Conservation (phyloP, 768 basidiomycete genomes). For the Candolleomyces efflorescens region DNA sequence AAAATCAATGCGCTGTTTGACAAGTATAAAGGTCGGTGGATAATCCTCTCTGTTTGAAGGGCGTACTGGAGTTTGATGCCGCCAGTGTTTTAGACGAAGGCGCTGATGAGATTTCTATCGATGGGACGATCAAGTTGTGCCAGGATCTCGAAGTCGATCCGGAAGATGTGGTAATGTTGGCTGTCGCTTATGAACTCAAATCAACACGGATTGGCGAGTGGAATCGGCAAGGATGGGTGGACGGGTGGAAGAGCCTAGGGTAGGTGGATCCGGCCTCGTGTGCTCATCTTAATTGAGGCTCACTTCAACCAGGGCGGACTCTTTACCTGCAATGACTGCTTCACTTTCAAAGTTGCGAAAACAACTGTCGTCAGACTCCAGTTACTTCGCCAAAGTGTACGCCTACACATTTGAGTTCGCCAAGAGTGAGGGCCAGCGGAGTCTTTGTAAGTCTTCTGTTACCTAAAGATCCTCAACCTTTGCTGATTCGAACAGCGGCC, state of each 20-base stretch:
- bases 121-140: slow-evolving; percentile 79
- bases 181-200: slow-evolving; percentile 77
- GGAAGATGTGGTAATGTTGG: slow-evolving; percentile 79
- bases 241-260: slow-evolving; percentile 77
- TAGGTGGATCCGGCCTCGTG: slow-evolving; percentile 17
- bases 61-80: background rate
- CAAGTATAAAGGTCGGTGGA: slow-evolving; percentile 55
- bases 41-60: background rate
- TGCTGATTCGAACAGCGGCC: slow-evolving; percentile 35
- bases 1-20: slow-evolving; percentile 60
- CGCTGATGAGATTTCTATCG: slow-evolving; percentile 61
- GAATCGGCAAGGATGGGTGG: slow-evolving; percentile 66
- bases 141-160: slow-evolving; percentile 65
- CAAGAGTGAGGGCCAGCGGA: slow-evolving; percentile 70
- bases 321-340: slow-evolving; percentile 55
- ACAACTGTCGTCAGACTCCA: slow-evolving; percentile 58
- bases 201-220: slow-evolving; percentile 72
- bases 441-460: slow-evolving; percentile 51
- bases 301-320: slow-evolving; percentile 50
- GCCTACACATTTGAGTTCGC: slow-evolving; percentile 79
- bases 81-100: slow-evolving; percentile 41
- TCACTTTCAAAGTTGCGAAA: slow-evolving; percentile 50
- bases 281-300: background rate
- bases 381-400: slow-evolving; percentile 78
- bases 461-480: background rate